Evolutionary conservation across 2,329 filamentous ascomycete species (phyloP).

Genomic region (Colletotrichum melonis): DNA sequence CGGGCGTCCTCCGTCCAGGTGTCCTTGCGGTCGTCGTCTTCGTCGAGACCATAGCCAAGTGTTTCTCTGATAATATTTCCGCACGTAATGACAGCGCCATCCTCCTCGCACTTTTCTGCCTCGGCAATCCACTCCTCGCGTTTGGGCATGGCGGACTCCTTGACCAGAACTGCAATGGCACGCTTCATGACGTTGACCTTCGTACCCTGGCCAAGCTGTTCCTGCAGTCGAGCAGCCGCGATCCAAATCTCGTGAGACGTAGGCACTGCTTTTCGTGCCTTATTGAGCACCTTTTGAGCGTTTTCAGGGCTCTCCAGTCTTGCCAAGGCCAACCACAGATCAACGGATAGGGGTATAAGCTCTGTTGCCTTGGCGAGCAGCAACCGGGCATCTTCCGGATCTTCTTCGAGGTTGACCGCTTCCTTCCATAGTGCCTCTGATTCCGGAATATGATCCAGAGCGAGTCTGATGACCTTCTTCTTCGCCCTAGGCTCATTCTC

Average conservation of each 20-base stretch:
- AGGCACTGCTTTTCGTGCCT: constrained; percentile 91
- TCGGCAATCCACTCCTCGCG: constrained; percentile 97
- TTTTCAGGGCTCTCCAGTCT: constrained; percentile 90
- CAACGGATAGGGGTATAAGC: constrained; percentile 91
- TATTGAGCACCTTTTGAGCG: constrained; percentile 94
- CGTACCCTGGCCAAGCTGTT: constrained; percentile 82
- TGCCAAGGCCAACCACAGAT: constrained; percentile 94
- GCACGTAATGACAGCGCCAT: constrained; percentile 88
- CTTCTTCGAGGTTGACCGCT: constrained; percentile 93
- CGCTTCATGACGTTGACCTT: constrained; percentile 95
- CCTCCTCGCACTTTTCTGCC: constrained; percentile 93
- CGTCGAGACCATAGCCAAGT: constrained; percentile 90
- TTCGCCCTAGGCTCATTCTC: constrained; percentile 86
- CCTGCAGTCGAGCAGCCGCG: constrained; percentile 89
- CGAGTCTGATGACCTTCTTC: constrained; percentile 92
- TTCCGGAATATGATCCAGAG: constrained; percentile 91
- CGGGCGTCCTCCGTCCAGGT: constrained; percentile 96
- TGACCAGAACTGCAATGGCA: constrained; percentile 87
- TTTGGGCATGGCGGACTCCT: constrained; percentile 95
- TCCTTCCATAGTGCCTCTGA: constrained; percentile 99
- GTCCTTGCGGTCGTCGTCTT: constrained; percentile 95
- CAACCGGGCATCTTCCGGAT: constrained; percentile 86
- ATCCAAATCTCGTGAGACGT: constrained; percentile 98
- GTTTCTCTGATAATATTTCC: constrained; percentile 92
- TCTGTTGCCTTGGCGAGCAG: constrained; percentile 95